A percentile compares a stretch with the other conserved stretches of the same genome.
These are phyloP conservation scores for Yarrowia bubula DNA, from an alignment of 805 yeast species.

Conservation along the genomic window DNA sequence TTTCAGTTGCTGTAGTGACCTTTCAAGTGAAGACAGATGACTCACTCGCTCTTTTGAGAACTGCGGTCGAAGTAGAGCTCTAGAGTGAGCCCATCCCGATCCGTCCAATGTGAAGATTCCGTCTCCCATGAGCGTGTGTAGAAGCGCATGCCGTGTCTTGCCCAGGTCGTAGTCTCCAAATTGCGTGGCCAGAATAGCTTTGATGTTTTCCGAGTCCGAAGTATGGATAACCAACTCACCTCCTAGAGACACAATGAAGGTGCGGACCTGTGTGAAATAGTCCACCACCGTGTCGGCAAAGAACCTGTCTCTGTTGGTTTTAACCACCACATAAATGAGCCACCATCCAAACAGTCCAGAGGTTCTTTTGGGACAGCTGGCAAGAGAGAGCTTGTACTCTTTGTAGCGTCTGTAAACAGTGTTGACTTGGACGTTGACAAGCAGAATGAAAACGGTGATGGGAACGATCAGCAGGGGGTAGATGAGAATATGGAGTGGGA, in stretches of 20 bases:
- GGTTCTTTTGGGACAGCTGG: not conserved
- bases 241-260: conserved; percentile 4
- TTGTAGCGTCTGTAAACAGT: not conserved
- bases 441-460: not conserved
- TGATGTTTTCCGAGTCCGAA: conserved; percentile 40
- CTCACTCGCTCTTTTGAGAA: conserved; percentile 39
- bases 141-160: conserved; percentile 31
- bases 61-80: conserved; percentile 41
- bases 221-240: conserved; percentile 31
- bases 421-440: not conserved
- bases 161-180: conserved; percentile 39
- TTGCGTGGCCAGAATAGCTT: conserved; percentile 38
- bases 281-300: not conserved
- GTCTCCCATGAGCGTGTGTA: conserved; percentile 38
- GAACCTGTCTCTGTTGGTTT: not conserved
- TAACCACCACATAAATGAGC: not conserved
- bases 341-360: conserved; percentile 13
- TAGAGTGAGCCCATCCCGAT: conserved; percentile 41
- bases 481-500: not conserved
- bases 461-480: not conserved
- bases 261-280: not conserved
- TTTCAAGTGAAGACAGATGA: conserved; percentile 33
- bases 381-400: not conserved
- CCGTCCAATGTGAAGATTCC: conserved; percentile 43
- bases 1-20: conserved; percentile 33